Percentiles rank a stretch among this genome's conserved stretches.
Evolutionary conservation across 2,329 filamentous ascomycete genomes (phyloP).

Genomic region (Colletotrichum sp.): DNA sequence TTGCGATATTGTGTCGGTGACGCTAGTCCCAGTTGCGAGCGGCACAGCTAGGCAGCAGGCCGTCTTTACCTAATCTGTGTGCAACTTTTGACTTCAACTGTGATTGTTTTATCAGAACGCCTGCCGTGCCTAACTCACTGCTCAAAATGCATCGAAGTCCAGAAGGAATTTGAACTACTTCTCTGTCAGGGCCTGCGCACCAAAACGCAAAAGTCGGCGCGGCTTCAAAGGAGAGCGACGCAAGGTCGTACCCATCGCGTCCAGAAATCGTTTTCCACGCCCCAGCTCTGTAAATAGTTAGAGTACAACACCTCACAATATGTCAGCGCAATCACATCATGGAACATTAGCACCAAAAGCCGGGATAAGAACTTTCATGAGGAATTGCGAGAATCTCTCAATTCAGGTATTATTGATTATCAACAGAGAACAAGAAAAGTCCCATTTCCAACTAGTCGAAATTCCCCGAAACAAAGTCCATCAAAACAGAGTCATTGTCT

Average conservation of each 20-base stretch:
- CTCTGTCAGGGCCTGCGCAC: too few species aligned
- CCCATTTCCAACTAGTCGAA: not conserved
- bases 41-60: not conserved
- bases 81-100: not conserved
- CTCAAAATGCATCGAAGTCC: not conserved
- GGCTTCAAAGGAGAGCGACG: too few species aligned
- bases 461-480: not conserved
- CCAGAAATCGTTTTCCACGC: too few species aligned
- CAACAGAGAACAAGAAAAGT: not conserved
- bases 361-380: too few species aligned
- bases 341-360: not conserved
- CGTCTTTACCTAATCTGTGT: not conserved
- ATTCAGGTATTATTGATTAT: not conserved
- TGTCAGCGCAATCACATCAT: too few species aligned
- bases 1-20: not conserved
- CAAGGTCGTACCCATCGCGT: too few species aligned
- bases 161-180: too few species aligned
- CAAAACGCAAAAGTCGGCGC: too few species aligned
- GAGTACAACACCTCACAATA: not conserved
- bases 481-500: not conserved
- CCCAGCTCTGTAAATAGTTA: too few species aligned
- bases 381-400: not conserved
- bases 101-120: not conserved
- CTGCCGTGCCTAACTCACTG: not conserved
- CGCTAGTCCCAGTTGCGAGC: not conserved